Base-by-base conservation (phyloP, 441 rosid genomes). In the Lepidium campestre region DNA sequence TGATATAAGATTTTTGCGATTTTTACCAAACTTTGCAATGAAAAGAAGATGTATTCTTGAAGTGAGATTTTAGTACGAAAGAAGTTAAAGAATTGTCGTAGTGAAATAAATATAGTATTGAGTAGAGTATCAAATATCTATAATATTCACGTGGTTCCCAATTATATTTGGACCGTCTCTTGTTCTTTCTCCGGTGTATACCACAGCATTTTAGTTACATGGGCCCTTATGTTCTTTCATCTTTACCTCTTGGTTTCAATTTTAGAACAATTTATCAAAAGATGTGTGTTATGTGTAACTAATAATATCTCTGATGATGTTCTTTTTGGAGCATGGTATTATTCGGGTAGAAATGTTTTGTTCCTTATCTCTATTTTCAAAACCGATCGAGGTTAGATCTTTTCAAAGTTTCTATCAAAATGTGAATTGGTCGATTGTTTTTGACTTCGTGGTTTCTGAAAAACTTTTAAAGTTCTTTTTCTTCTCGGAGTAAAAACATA, bases 121-220 rank as follows among this genome's bases (percentile, higher is more conserved):
- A 67, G 65, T 54, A 53, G 73, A 74, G 73, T 67, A 67, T 56
- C 68, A 61, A 73, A 73, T 42, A 67, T 73, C 57, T 67, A 60
- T 32, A 58, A 67, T 60, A 47, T 52, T 74, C 77, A 74, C 74
- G 77, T 74, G 77, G 52, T 68, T 67, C 65, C 61, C 62, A 74
- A 62, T 74, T 57, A 56, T 62, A 56, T 55, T 31, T 62, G 74
- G 65, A 68, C 77, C 70, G 52, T 67, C 64, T 48, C 29, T 37
- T 39, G 39, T 55, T 74, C 65, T 61, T 71, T 36, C 64, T 48
- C 48, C 56, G 2, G 31, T 56, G 10, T 22, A n/a, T n/a, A 53
- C 62, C 45, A 65, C 55, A 68, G 32, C 55, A 19, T 62, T 67
- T 65, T 68, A 34, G 61, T 68, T 62, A 22, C 29, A 61, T 68